Percentiles rank a stretch among this genome's conserved stretches.
phyloP scores from a whole-genome alignment of 495 filamentous ascomycete species.

The Talaromyces liani region DNA sequence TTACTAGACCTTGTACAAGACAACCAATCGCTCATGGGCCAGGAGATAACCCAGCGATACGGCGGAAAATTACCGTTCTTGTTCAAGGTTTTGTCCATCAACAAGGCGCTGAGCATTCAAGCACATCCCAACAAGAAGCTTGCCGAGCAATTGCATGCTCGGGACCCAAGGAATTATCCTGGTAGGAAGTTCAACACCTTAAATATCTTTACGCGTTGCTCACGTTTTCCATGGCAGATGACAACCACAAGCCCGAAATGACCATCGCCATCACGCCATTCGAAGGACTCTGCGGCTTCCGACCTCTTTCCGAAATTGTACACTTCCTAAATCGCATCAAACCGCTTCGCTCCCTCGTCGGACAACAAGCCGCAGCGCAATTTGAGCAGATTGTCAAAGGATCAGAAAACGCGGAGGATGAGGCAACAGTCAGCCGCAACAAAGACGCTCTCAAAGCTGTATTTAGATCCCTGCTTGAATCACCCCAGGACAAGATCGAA shows the following conservation, averaged over 20 bases:
- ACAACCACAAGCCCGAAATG: constrained; percentile 99
- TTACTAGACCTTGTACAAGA: constrained; percentile 85
- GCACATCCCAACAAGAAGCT: constrained; percentile 98
- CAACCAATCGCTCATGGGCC: constrained; percentile 73
- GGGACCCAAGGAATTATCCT: constrained; percentile 90
- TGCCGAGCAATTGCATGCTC: constrained; percentile 77
- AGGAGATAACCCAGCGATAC: constrained; percentile 62
- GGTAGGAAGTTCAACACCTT: constrained; percentile 29
- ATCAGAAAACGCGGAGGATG: constrained; percentile 53
- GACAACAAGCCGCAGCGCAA: constrained; percentile 53
- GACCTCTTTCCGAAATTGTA: constrained; percentile 75
- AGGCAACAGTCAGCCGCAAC: constrained; percentile 53
- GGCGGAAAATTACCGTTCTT: constrained; percentile 83
- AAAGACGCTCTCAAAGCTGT: constrained; percentile 70
- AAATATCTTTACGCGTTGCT: not conserved
- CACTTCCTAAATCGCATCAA: constrained; percentile 75
- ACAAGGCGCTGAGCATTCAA: constrained; percentile 93
- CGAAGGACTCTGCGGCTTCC: constrained; percentile 92
- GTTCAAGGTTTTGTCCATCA: constrained; percentile 93
- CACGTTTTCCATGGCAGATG: constrained; percentile 46
- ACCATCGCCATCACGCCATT: constrained; percentile 94
- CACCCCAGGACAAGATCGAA: constrained; percentile 56
- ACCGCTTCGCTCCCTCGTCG: constrained; percentile 68
- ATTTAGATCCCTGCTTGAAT: constrained; percentile 77
- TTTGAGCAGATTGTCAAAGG: constrained; percentile 64